Conservation (phyloP, 352 stramenopile species). For the Lagenidium giganteum region DNA sequence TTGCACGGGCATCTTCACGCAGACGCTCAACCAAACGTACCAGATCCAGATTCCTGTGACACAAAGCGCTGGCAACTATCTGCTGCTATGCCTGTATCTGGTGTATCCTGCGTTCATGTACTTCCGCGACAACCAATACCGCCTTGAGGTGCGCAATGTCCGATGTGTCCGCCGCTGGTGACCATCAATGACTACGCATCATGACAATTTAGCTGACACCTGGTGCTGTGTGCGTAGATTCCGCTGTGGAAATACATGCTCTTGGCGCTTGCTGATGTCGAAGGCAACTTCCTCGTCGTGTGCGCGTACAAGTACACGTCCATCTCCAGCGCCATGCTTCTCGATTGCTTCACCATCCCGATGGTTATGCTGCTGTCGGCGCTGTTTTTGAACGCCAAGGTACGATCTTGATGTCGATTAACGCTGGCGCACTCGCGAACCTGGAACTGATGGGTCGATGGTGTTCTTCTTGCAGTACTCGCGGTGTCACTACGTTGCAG, state of each 20-base stretch:
- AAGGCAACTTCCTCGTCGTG: constrained; percentile 94
- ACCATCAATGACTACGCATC: constrained; percentile 14
- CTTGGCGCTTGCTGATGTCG: constrained; percentile 91
- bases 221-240: constrained; percentile 26
- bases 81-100: constrained; percentile 59
- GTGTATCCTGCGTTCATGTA: constrained; percentile 36
- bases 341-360: constrained; percentile 95
- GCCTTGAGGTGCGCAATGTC: constrained; percentile 38
- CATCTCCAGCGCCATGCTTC: constrained; percentile 94
- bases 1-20: constrained; percentile 83
- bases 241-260: constrained; percentile 88
- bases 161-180: constrained; percentile 3
- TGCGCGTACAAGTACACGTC: constrained; percentile 95
- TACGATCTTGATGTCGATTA: constrained; percentile 3
- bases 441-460: neutral
- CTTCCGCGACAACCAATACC: constrained; percentile 34
- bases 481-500: constrained; percentile 61
- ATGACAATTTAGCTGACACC: neutral
- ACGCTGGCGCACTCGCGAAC: too few species aligned
- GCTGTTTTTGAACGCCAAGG: constrained; percentile 79
- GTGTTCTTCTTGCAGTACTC: constrained; percentile 42
- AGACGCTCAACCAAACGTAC: constrained; percentile 78
- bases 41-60: constrained; percentile 75
- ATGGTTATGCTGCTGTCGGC: constrained; percentile 92
- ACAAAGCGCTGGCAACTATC: constrained; percentile 68